phyloP scores from a whole-genome alignment of 768 basidiomycete genomes.

The Megacollybia marginata region DNA sequence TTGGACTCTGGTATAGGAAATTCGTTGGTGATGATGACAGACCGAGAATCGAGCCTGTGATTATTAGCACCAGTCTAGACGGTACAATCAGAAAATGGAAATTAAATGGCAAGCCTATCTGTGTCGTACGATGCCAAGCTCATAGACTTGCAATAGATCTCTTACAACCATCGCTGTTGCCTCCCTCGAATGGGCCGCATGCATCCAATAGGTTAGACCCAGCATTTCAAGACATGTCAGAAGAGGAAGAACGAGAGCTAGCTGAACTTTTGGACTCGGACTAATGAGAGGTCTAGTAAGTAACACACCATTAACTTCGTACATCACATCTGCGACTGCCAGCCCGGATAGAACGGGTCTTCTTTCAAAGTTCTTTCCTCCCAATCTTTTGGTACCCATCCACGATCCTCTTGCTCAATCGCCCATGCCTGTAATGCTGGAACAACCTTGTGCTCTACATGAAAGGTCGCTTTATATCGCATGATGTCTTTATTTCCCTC shows the following conservation, averaged over 20 bases:
- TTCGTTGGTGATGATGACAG: slow-evolving; percentile 34
- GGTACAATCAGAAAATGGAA: slow-evolving; percentile 84
- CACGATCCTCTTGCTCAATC: slow-evolving; percentile 38
- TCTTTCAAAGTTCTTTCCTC: slow-evolving; percentile 41
- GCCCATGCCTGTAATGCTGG: slow-evolving; percentile 40
- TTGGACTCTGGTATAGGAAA: slow-evolving; percentile 65
- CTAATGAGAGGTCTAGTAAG: neutral
- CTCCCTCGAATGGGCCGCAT: too few species aligned
- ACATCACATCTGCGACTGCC: slow-evolving; percentile 17
- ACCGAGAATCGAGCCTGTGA: slow-evolving; percentile 65
- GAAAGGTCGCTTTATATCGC: slow-evolving; percentile 36
- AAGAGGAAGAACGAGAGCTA: slow-evolving; percentile 86
- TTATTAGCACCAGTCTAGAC: slow-evolving; percentile 81
- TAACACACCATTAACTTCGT: neutral
- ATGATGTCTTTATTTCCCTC: slow-evolving; percentile 32
- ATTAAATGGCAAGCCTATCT: slow-evolving; percentile 43
- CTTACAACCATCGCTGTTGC: neutral
- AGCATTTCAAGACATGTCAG: slow-evolving; percentile 52
- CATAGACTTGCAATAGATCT: neutral
- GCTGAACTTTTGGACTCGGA: slow-evolving; percentile 59
- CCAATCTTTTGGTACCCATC: slow-evolving; percentile 40
- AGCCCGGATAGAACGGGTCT: slow-evolving; percentile 44
- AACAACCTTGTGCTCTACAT: slow-evolving; percentile 34
- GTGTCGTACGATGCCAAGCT: neutral
- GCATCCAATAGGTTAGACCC: too few species aligned